These are phyloP conservation scores for Colletotrichum sojae DNA, from an alignment of 2,329 filamentous ascomycete genomes.

Conservation along the genomic window DNA sequence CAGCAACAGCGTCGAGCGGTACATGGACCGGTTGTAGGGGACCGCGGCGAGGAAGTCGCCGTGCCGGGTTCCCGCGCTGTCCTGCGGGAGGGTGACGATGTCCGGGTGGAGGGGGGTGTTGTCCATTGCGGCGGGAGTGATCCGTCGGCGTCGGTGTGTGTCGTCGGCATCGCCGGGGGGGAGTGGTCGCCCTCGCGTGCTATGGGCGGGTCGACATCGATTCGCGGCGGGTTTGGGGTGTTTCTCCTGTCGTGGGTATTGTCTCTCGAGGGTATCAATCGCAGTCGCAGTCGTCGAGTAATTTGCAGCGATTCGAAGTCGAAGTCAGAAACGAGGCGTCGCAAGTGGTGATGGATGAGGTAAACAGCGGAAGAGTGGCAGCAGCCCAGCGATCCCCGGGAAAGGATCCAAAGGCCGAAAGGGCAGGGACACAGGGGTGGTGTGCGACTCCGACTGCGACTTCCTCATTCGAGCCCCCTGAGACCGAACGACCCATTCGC, in stretches of 20 bases:
- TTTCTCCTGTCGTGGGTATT: background rate
- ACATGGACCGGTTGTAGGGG: slow-evolving; percentile 39
- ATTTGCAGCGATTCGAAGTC: background rate
- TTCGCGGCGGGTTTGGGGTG: background rate
- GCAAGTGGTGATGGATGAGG: background rate
- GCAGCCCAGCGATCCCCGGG: background rate
- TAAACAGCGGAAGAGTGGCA: background rate
- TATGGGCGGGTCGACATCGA: slow-evolving; percentile 13
- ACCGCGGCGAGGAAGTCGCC: slow-evolving; percentile 39
- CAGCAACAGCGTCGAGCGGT: slow-evolving; percentile 30
- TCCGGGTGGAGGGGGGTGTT: slow-evolving; percentile 38
- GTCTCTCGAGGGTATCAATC: too few relatives aligned
- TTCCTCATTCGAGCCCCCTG: background rate
- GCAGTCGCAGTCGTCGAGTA: too few relatives aligned
- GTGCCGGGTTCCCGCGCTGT: slow-evolving; percentile 19
- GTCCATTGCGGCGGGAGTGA: slow-evolving; percentile 33
- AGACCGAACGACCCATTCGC: slow-evolving; percentile 4
- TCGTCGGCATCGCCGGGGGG: background rate
- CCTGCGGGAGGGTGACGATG: slow-evolving; percentile 20
- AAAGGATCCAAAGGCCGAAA: background rate
- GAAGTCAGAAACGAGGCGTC: background rate
- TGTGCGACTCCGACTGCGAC: too few relatives aligned
- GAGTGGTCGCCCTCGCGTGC: slow-evolving; percentile 6
- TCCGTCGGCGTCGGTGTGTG: slow-evolving; percentile 9
- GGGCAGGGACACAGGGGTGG: background rate